Evolutionary conservation across 2,329 filamentous ascomycete species (phyloP), one percentile per base, ranked within the genome.

Genomic region (Epichloe aotearoae): DNA sequence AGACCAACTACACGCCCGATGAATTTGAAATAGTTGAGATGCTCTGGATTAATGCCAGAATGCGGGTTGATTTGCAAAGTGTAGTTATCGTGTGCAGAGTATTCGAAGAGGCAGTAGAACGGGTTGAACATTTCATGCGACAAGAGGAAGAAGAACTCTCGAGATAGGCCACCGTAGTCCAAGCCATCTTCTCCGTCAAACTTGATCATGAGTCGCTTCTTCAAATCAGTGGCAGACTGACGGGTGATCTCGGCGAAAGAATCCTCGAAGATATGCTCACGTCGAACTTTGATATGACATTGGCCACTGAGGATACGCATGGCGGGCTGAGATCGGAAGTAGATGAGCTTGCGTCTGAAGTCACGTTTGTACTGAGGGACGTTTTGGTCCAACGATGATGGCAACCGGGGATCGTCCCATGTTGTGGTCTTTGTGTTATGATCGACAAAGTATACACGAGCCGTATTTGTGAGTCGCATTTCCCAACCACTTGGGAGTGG

Each of bases 51-150:
- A 71, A 98, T 97, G 57, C 93, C 93, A 19, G 93, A 98, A 69
- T 98, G 93, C 44, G 93, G 93, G 73, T 98, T 98, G 74, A 98
- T 98, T 71, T 98, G 93, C 50, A 98, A 84, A 33, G 93, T 98
- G 73, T 98, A 98, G 73, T 98, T 98, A 80, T 98, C 93, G 74
- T 98, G 93, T 39, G 93, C 93, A 26, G 93, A 97, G 70, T 98
- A 98, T 72, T 98, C 93, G 74, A 98, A 98, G 50, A 98, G 77
- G 67, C 93, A 98, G 74, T 98, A 98, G 73, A 98, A 98, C 34
- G 93, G 93, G 69, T 98, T 98, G 74, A 98, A 98, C 93, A 98
- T 98, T 74, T 98, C 93, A 71, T 98, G 93, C 15, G 91, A 97
- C 50, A 98, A 80, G 40, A 98, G 75, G 82, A 98, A 98, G 77